phyloP scores from a whole-genome alignment of 805 yeast species.

The Kodamaea neixiangensis region DNA sequence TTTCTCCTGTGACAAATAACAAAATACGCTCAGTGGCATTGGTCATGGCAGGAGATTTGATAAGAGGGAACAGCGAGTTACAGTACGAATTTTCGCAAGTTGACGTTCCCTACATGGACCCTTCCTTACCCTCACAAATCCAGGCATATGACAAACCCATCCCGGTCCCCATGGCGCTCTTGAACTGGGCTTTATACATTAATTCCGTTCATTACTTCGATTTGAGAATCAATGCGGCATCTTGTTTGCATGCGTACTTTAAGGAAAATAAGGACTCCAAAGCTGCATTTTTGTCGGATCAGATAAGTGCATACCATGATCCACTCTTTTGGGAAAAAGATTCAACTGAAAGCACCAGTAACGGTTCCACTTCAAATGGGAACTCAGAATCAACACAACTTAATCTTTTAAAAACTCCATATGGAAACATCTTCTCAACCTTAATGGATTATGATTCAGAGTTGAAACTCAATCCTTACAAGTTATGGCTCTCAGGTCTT shows the following conservation, averaged over 20 bases:
- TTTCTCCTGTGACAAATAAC: slow-evolving; percentile 64
- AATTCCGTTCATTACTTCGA: slow-evolving; percentile 87
- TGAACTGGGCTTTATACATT: slow-evolving; percentile 79
- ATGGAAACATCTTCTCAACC: slow-evolving; percentile 66
- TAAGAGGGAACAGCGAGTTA: slow-evolving; percentile 62
- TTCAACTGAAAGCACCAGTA: slow-evolving; percentile 11
- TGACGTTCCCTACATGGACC: slow-evolving; percentile 91
- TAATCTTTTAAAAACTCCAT: slow-evolving; percentile 14
- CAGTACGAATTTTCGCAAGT: slow-evolving; percentile 75
- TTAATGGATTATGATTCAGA: slow-evolving; percentile 72
- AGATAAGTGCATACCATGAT: slow-evolving; percentile 45
- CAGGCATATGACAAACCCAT: slow-evolving; percentile 40
- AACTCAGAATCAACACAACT: background rate
- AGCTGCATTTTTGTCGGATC: slow-evolving; percentile 63
- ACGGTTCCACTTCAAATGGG: slow-evolving; percentile 7
- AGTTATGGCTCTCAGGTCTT: slow-evolving; percentile 78
- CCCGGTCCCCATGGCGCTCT: slow-evolving; percentile 72
- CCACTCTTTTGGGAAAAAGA: slow-evolving; percentile 26
- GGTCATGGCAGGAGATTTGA: slow-evolving; percentile 73
- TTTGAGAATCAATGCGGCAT: slow-evolving; percentile 70
- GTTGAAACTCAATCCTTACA: slow-evolving; percentile 76
- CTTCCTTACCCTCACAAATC: slow-evolving; percentile 53
- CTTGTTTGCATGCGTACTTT: slow-evolving; percentile 68
- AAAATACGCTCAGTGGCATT: slow-evolving; percentile 68
- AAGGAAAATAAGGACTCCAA: slow-evolving; percentile 63